Evolutionary conservation across 2,329 filamentous ascomycete species (phyloP).

Genomic region (Dactylella cylindrospora): DNA sequence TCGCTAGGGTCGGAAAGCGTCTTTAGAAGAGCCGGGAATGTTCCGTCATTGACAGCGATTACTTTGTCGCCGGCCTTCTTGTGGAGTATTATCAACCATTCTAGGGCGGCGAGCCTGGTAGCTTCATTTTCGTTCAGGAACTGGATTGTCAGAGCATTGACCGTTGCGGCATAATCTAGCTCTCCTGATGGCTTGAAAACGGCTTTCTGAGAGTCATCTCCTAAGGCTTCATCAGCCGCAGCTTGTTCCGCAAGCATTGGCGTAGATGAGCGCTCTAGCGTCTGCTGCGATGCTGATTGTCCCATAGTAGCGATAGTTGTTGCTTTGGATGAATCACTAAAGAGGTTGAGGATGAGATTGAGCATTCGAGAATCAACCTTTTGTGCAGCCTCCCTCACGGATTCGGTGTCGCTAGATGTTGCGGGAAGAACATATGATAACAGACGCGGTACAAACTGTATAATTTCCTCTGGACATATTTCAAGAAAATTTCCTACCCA

Average conservation of each 20-base stretch:
- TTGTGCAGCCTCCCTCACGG: slow-evolving; percentile 81
- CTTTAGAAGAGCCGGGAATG: slow-evolving; percentile 92
- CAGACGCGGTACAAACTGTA: slow-evolving; percentile 90
- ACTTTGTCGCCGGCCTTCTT: slow-evolving; percentile 91
- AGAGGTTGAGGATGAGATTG: slow-evolving; percentile 74
- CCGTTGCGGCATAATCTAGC: slow-evolving; percentile 92
- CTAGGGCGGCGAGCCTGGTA: slow-evolving; percentile 87
- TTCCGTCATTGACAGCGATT: slow-evolving; percentile 87
- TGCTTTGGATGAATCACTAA: slow-evolving; percentile 18
- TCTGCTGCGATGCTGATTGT: slow-evolving; percentile 24
- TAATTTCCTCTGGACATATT: slow-evolving; percentile 93
- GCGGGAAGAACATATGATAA: slow-evolving; percentile 88
- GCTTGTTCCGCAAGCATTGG: slow-evolving; percentile 29
- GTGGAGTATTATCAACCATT: slow-evolving; percentile 97
- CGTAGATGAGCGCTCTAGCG: slow-evolving; percentile 29
- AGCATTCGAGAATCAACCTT: slow-evolving; percentile 88
- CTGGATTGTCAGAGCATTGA: slow-evolving; percentile 86
- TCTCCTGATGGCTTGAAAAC: slow-evolving; percentile 57
- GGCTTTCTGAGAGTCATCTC: slow-evolving; percentile 49
- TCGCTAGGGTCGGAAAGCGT: slow-evolving; percentile 94
- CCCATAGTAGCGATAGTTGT: slow-evolving; percentile 1
- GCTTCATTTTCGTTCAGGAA: slow-evolving; percentile 97
- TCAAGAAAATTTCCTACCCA: slow-evolving; percentile 98
- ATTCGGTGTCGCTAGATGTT: slow-evolving; percentile 87
- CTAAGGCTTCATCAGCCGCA: slow-evolving; percentile 18